These are phyloP conservation scores for Globisporangium carolinianum DNA, from an alignment of 352 stramenopile genomes.

Conservation along the genomic window DNA sequence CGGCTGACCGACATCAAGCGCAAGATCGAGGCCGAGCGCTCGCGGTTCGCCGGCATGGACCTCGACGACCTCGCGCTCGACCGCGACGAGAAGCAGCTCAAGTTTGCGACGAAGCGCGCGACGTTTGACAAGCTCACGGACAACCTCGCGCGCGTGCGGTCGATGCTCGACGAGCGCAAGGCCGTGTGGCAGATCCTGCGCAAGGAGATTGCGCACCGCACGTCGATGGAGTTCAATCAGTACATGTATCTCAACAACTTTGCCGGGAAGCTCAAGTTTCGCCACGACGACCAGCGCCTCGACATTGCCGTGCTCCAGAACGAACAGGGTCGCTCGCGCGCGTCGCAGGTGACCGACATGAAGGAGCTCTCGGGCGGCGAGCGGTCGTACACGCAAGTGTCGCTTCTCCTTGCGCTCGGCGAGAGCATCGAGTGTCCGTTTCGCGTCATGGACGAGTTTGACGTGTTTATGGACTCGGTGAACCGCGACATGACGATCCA, in stretches of 20 bases:
- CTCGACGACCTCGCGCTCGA: constrained; percentile 66
- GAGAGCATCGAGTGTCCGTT: constrained; percentile 91
- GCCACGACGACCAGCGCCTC: constrained; percentile 63
- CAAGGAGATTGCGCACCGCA: constrained; percentile 72
- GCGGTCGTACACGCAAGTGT: constrained; percentile 94
- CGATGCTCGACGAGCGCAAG: constrained; percentile 75
- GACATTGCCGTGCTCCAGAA: constrained; percentile 81
- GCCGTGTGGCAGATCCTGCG: constrained; percentile 69
- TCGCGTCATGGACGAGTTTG: constrained; percentile 98
- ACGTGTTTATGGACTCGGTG: constrained; percentile 98
- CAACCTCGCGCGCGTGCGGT: constrained; percentile 54
- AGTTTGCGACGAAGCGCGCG: constrained; percentile 58
- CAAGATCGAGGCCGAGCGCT: constrained; percentile 70
- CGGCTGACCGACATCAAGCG: constrained; percentile 70
- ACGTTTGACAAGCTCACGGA: constrained; percentile 55
- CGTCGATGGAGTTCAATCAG: constrained; percentile 77
- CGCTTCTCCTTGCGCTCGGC: constrained; percentile 92
- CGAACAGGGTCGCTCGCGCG: constrained; percentile 52
- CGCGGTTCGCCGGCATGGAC: constrained; percentile 78
- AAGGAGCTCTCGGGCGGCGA: constrained; percentile 97
- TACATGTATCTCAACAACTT: constrained; percentile 85
- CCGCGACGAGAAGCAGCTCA: constrained; percentile 63
- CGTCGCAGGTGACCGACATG: constrained; percentile 92
- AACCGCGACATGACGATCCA: constrained; percentile 95
- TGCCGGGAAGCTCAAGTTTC: constrained; percentile 76